Evolutionary conservation across 202 grass and related monocot genomes (phyloP).

Genomic region (Carex arenaria): DNA sequence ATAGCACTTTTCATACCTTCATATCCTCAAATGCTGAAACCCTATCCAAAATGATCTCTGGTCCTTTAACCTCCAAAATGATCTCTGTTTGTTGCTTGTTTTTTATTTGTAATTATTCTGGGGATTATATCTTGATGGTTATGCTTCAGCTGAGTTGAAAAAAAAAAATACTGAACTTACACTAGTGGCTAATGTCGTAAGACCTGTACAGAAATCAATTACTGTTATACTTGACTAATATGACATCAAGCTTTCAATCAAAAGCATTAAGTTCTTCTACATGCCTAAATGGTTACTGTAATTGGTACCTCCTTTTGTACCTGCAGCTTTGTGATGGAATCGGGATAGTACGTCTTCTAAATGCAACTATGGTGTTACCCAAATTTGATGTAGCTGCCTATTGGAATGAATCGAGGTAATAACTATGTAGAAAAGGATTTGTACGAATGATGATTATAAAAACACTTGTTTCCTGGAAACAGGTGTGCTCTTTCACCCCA

Average conservation of each 20-base stretch:
- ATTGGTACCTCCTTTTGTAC: background rate
- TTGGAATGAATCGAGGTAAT: constrained; percentile 98
- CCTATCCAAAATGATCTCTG: background rate
- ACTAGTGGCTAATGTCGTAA: background rate
- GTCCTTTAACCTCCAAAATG: background rate
- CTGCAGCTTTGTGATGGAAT: constrained; percentile 88
- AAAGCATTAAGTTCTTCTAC: background rate
- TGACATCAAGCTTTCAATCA: background rate
- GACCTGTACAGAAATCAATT: background rate
- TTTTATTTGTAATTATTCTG: background rate
- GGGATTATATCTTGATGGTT: background rate
- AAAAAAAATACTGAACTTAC: background rate
- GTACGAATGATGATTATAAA: background rate
- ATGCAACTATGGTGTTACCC: constrained; percentile 81
- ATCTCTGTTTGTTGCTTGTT: background rate
- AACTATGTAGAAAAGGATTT: background rate
- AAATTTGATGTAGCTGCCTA: constrained; percentile 93
- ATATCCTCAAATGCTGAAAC: constrained; percentile 1
- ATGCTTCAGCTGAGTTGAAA: background rate
- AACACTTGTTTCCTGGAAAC: too few species aligned
- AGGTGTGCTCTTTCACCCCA: too few species aligned
- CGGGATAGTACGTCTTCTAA: constrained; percentile 63
- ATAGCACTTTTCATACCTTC: background rate
- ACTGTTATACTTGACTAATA: background rate
- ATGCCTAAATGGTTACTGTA: background rate